A percentile compares a stretch with the other conserved stretches of the same genome.
These are phyloP conservation scores for Lactarius deliciosus DNA, from an alignment of 768 basidiomycete species.

Conservation along the genomic window DNA sequence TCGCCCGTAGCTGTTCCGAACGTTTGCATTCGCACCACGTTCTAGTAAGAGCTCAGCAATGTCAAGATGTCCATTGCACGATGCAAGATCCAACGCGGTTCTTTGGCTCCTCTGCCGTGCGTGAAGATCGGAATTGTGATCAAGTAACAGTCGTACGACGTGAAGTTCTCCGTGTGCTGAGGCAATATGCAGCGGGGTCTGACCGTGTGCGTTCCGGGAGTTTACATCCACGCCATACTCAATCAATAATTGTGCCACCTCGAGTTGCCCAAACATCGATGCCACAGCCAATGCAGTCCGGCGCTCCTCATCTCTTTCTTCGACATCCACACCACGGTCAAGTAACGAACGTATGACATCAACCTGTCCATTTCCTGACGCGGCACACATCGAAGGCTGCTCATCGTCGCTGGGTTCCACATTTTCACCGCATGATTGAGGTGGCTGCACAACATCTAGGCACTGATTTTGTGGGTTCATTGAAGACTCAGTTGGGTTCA, in stretches of 20 bases:
- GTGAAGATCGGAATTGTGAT: not conserved
- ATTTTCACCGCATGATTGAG: not conserved
- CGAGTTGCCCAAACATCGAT: not conserved
- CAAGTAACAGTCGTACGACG: not conserved
- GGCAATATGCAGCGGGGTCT: not conserved
- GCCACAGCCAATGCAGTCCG: not conserved
- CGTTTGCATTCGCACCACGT: not conserved
- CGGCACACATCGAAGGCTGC: not conserved
- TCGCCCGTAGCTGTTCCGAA: not conserved
- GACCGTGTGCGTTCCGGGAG: not conserved
- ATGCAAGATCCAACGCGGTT: slow-evolving; percentile 5
- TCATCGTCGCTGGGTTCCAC: not conserved
- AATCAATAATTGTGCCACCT: not conserved
- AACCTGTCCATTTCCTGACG: not conserved
- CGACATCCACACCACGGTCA: not conserved
- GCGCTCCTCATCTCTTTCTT: not conserved
- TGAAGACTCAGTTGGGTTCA: not conserved
- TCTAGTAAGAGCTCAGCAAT: not conserved
- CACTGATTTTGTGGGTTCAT: not conserved
- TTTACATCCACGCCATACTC: not conserved
- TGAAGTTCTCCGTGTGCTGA: not conserved
- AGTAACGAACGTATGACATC: not conserved
- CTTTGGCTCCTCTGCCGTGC: not conserved
- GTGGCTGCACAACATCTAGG: not conserved
- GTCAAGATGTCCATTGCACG: not conserved